phyloP scores from a whole-genome alignment of 1,139 yeast species.

The Saccharomycopsis crataegensis region DNA sequence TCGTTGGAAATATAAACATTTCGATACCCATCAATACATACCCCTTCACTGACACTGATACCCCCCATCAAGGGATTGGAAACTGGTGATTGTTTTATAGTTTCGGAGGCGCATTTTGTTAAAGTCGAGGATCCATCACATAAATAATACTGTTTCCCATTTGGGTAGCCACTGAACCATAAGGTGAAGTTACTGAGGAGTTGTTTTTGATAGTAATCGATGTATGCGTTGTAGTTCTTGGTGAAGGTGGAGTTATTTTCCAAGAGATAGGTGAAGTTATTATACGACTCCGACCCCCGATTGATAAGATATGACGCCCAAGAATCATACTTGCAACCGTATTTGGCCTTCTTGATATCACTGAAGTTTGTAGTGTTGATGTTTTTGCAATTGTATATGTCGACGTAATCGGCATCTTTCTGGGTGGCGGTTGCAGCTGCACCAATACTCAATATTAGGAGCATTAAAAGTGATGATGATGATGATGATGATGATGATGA shows the following conservation, averaged over 20 bases:
- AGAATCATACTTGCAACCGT: slow-evolving; percentile 17
- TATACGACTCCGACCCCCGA: slow-evolving; percentile 8
- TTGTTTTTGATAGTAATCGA: slow-evolving; percentile 3
- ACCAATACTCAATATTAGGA: no score
- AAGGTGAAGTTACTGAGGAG: background rate
- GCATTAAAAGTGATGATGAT: no score
- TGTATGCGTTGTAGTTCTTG: slow-evolving; percentile 12
- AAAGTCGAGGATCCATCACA: no score
- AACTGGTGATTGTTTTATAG: no score
- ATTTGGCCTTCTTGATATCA: background rate
- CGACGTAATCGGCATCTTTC: slow-evolving; percentile 1
- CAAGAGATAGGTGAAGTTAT: slow-evolving; percentile 10
- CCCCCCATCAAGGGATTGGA: no score
- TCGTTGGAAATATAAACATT: background rate
- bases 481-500: no score
- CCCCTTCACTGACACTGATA: no score
- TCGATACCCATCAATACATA: no score
- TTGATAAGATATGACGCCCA: slow-evolving; percentile 10
- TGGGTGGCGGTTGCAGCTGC: background rate
- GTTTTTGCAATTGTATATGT: slow-evolving; percentile 8
- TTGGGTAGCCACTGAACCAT: background rate
- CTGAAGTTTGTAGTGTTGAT: background rate
- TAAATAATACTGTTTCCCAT: no score
- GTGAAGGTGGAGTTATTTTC: slow-evolving; percentile 8
- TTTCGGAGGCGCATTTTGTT: no score